Evolutionary conservation across 2,329 filamentous ascomycete species (phyloP).

Genomic region (Pseudogymnoascus verrucosus): DNA sequence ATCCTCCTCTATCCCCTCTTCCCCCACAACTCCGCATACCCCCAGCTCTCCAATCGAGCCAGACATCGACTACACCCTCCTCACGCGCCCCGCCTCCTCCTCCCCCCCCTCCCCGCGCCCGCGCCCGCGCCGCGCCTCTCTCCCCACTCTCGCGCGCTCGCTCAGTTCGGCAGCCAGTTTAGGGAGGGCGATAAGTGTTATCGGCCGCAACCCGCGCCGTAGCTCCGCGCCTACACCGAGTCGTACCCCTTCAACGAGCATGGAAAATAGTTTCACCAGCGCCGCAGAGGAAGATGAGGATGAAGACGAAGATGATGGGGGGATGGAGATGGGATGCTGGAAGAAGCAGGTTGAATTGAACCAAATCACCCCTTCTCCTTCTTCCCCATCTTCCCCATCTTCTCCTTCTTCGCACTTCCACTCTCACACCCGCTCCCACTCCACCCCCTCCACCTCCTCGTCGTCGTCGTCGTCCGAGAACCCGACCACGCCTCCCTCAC

Average conservation of each 20-base stretch:
- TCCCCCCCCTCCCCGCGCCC: constrained; percentile 17
- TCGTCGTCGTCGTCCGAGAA: background rate
- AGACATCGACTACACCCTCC: constrained; percentile 47
- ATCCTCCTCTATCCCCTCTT: constrained; percentile 2
- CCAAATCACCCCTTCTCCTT: background rate
- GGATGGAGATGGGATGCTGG: background rate
- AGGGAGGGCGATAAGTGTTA: constrained; percentile 18
- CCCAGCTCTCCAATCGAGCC: constrained; percentile 39
- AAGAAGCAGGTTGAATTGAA: background rate
- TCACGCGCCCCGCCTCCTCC: constrained; percentile 26
- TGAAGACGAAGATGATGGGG: background rate
- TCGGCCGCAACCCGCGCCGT: background rate
- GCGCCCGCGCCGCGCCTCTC: constrained; percentile 19
- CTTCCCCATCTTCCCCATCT: too few species aligned
- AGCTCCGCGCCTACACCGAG: constrained; percentile 18
- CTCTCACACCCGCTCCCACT: too few species aligned
- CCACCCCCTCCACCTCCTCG: background rate
- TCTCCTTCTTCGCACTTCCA: background rate
- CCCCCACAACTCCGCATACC: background rate
- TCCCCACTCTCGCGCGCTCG: constrained; percentile 26
- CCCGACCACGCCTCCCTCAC: background rate
- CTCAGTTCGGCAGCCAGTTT: constrained; percentile 20
- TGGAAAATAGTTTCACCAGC: constrained; percentile 16
- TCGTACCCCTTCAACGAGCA: constrained; percentile 31
- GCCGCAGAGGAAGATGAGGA: background rate